Conservation (phyloP, 768 basidiomycete species). For the Trametes elegans region DNA sequence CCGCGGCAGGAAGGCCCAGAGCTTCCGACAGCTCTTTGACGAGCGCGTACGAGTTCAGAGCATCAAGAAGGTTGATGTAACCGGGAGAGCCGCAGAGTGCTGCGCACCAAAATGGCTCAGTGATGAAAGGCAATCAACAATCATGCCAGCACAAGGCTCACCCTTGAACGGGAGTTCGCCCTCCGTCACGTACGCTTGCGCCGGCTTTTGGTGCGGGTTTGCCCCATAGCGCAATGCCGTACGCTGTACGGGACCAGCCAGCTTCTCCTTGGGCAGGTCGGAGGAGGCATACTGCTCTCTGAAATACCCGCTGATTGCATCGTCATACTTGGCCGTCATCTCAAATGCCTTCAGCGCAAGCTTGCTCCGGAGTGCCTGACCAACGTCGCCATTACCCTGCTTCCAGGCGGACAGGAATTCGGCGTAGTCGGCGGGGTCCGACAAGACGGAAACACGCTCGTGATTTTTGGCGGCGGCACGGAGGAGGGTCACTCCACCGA, state of each 20-base stretch:
- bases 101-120: constrained; percentile 32
- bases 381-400: constrained; percentile 71
- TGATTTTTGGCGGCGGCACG: constrained; percentile 99
- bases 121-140: too few species aligned
- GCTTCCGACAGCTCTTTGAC: constrained; percentile 92
- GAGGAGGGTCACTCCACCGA: constrained; percentile 96
- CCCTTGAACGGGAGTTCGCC: constrained; percentile 95
- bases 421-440: constrained; percentile 85
- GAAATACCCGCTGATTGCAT: constrained; percentile 95
- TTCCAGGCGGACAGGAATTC: constrained; percentile 79
- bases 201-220: constrained; percentile 98
- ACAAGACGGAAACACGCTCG: constrained; percentile 84
- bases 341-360: constrained; percentile 97
- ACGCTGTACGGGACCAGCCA: constrained; percentile 74
- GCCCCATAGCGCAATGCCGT: constrained; percentile 91
- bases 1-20: constrained; percentile 87
- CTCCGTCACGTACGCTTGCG: constrained; percentile 89
- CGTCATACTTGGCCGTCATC: constrained; percentile 93
- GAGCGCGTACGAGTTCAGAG: constrained; percentile 93
- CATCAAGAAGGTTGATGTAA: constrained; percentile 97
- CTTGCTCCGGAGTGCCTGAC: constrained; percentile 65
- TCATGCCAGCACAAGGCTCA: too few species aligned
- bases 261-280: constrained; percentile 59
- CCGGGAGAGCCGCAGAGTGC: constrained; percentile 93
- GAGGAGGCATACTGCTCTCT: constrained; percentile 90